Evolutionary conservation across 345 rosid species (phyloP).

Genomic region (Bruguiera parviflora): DNA sequence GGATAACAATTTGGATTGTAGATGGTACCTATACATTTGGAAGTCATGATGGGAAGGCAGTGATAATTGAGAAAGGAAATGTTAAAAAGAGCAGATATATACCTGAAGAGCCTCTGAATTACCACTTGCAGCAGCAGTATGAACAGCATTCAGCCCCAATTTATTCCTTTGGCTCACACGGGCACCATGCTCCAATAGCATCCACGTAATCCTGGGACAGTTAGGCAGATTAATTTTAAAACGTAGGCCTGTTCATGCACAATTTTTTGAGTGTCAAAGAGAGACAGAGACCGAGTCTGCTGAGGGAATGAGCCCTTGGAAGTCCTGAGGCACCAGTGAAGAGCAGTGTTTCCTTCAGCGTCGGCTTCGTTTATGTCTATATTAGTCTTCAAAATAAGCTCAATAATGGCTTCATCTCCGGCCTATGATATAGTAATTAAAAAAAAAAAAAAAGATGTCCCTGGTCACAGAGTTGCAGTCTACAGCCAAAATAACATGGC

Average conservation of each 20-base stretch:
- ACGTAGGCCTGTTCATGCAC: not conserved
- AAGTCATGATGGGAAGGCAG: not conserved
- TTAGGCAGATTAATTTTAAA: not conserved
- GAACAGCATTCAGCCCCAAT: slow-evolving; percentile 65
- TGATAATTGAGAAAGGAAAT: not conserved
- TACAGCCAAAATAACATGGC: no score
- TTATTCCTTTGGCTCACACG: slow-evolving; percentile 53
- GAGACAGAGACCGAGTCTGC: slow-evolving; percentile 52
- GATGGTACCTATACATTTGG: not conserved
- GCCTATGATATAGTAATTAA: slow-evolving; percentile 32
- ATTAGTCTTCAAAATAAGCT: slow-evolving; percentile 59
- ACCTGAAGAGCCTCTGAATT: slow-evolving; percentile 67
- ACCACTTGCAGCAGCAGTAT: slow-evolving; percentile 78
- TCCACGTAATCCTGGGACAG: slow-evolving; percentile 48
- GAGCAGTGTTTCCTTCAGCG: slow-evolving; percentile 69
- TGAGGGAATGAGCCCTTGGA: slow-evolving; percentile 48
- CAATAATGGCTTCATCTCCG: slow-evolving; percentile 66
- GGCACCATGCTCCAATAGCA: slow-evolving; percentile 62
- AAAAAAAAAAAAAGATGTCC: slow-evolving; percentile 9
- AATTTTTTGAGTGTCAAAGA: slow-evolving; percentile 5
- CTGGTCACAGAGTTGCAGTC: slow-evolving; percentile 1
- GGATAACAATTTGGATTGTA: not conserved
- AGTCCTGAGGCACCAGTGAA: slow-evolving; percentile 66
- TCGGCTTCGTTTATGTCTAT: slow-evolving; percentile 56
- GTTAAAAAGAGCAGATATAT: slow-evolving; percentile 9